Conservation (phyloP, 257 asterid species). For the Paulownia fortunei region DNA sequence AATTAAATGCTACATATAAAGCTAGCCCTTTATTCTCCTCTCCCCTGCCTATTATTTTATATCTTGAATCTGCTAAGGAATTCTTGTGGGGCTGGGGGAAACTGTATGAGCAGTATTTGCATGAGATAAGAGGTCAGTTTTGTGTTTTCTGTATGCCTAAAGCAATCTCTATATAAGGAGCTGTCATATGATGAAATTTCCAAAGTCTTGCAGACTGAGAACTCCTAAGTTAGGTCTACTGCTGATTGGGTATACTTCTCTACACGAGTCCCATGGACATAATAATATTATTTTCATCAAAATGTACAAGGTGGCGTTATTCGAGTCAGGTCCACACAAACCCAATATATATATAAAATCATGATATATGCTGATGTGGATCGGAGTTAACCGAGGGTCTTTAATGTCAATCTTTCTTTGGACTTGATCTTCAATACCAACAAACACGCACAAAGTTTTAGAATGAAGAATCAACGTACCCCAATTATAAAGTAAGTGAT, state of each 20-base stretch:
- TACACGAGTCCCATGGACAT: background rate
- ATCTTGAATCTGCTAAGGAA: background rate
- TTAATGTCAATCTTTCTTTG: no score
- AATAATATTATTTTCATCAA: background rate
- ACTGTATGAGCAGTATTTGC: background rate
- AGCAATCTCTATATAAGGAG: background rate
- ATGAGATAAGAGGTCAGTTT: background rate
- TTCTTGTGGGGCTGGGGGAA: background rate
- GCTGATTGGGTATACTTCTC: conserved; percentile 6
- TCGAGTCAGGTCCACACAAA: background rate
- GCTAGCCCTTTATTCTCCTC: background rate
- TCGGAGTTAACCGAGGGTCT: no score
- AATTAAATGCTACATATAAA: background rate
- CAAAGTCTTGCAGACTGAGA: conserved; percentile 40
- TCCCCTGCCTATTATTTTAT: background rate
- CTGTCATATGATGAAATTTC: conserved; percentile 25
- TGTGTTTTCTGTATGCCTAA: background rate
- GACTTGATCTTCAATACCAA: no score
- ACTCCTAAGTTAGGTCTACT: conserved; percentile 22
- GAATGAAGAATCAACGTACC: no score
- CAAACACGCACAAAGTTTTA: no score
- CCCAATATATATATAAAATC: background rate
- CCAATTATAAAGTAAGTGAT: no score
- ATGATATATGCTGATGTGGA: background rate
- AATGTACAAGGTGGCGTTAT: background rate